Evolutionary conservation across 768 basidiomycete genomes (phyloP).

Genomic region (Mycena latifolia): DNA sequence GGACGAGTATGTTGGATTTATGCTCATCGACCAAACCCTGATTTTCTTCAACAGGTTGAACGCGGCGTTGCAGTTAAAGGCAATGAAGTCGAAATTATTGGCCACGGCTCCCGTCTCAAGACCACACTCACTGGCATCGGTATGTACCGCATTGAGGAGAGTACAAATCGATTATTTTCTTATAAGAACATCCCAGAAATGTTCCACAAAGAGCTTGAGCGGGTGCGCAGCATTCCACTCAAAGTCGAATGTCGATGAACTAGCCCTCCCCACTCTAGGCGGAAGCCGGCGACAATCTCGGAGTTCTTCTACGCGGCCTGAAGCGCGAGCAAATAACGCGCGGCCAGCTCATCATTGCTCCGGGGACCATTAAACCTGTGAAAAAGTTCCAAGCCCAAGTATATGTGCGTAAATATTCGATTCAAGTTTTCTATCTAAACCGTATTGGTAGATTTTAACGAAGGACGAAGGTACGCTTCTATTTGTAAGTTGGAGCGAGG

Average conservation of each 20-base stretch:
- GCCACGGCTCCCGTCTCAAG: slow-evolving; percentile 85
- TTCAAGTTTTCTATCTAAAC: slow-evolving; percentile 17
- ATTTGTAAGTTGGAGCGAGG: slow-evolving; percentile 31
- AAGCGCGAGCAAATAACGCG: slow-evolving; percentile 97
- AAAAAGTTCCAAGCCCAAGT: slow-evolving; percentile 96
- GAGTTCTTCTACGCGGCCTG: slow-evolving; percentile 94
- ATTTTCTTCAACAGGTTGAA: slow-evolving; percentile 71
- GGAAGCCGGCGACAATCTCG: slow-evolving; percentile 99
- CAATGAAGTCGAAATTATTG: slow-evolving; percentile 93
- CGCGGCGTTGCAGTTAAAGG: slow-evolving; percentile 94
- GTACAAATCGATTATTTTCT: slow-evolving; percentile 4
- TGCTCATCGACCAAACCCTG: not conserved
- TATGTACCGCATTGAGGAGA: slow-evolving; percentile 46
- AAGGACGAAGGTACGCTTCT: slow-evolving; percentile 76
- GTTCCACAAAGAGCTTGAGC: slow-evolving; percentile 99
- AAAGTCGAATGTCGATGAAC: slow-evolving; percentile 8
- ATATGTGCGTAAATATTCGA: slow-evolving; percentile 65
- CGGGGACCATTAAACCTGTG: slow-evolving; percentile 93
- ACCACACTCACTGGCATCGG: slow-evolving; percentile 96
- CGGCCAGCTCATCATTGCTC: slow-evolving; percentile 91
- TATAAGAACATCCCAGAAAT: slow-evolving; percentile 71
- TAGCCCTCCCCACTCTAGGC: slow-evolving; percentile 59
- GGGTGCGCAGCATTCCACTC: slow-evolving; percentile 59
- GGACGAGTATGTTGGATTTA: slow-evolving; percentile 75
- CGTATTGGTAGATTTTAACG: slow-evolving; percentile 71